phyloP scores from a whole-genome alignment of 345 rosid species.

The Nephelium lappaceum region DNA sequence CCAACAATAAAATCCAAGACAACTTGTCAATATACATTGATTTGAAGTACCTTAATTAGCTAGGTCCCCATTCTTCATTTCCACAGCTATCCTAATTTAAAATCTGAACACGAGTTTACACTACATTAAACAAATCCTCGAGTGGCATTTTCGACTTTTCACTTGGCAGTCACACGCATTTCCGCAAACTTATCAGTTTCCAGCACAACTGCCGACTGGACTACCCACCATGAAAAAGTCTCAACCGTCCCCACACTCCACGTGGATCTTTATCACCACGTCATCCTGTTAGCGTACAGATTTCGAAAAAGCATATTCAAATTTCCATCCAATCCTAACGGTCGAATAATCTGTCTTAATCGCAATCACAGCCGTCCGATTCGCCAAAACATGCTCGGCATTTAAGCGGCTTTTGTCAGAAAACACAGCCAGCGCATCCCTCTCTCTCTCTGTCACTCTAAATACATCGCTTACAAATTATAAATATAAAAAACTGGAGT shows the following conservation, averaged over 20 bases:
- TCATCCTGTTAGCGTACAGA: constrained; percentile 23
- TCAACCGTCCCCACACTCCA: constrained; percentile 14
- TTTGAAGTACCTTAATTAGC: too few relatives aligned
- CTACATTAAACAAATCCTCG: neutral
- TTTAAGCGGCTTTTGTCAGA: constrained; percentile 21
- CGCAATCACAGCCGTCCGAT: constrained; percentile 45
- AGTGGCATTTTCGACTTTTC: constrained; percentile 2
- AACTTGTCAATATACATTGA: too few relatives aligned
- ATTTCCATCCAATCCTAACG: constrained; percentile 47
- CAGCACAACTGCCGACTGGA: constrained; percentile 17
- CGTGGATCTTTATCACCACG: constrained; percentile 41
- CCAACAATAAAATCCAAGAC: too few relatives aligned
- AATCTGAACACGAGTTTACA: neutral
- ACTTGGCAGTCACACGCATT: neutral
- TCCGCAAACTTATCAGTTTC: neutral
- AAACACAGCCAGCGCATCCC: neutral
- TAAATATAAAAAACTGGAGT: neutral
- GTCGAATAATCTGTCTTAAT: constrained; percentile 32
- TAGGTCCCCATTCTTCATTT: too few relatives aligned
- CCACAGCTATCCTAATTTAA: neutral
- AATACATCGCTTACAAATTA: neutral
- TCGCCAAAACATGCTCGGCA: constrained; percentile 17
- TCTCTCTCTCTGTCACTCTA: constrained; percentile 11
- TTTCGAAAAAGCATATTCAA: constrained; percentile 36
- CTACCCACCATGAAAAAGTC: neutral